Evolutionary conservation across 2,329 filamentous ascomycete species (phyloP), one percentile per base, ranked within the genome.

Genomic region (Ilyonectria destructans): DNA sequence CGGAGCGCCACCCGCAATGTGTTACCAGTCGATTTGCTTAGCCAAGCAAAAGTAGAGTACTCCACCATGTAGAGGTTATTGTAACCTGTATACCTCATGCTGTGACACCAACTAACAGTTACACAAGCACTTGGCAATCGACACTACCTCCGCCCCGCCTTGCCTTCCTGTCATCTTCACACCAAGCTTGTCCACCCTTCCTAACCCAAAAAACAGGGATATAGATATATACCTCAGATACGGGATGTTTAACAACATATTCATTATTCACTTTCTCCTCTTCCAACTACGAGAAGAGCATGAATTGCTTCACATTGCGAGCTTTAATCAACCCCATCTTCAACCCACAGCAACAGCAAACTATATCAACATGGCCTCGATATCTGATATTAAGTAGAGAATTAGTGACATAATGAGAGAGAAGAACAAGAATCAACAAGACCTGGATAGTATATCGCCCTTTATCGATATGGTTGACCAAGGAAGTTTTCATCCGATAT

Each of bases 361-460:
- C n/a, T 21, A 46, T 4, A 26, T 54, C 49, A 54, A 31, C 33
- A 33, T 54, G 49, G n/a, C 13, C 13, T 23, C 13, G 12, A 54
- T 26, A 19, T 26, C 49, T 1, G 29, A 33, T 10, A 54, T 54
- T 17, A 19, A 10, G 33, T 31, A 54, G 49, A n/a, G 49, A 54
- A 54, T 54, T 13, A 54, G 49, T 26, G 49, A 54, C 31, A 54
- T 54, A 54, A 54, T 54, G 49, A 13, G 23, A 54, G 49, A 54
- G 12, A 13, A 31, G 19, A 15, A n/a, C 31, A 33, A 54, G 33
- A 26, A 54, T 23, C 49, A 54, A 54, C 2, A 35, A 54, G 49
- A 54, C 26, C 49, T 54, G 49, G 49, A 54, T 6, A 26, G 3
- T n/a, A 54, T 54, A 26, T n/a, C 4, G 26, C 23, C 10, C 26